Evolutionary conservation across 169 alveolate species (phyloP), one percentile per base, ranked within the genome.

Genomic region (Plasmodium gonderi): DNA sequence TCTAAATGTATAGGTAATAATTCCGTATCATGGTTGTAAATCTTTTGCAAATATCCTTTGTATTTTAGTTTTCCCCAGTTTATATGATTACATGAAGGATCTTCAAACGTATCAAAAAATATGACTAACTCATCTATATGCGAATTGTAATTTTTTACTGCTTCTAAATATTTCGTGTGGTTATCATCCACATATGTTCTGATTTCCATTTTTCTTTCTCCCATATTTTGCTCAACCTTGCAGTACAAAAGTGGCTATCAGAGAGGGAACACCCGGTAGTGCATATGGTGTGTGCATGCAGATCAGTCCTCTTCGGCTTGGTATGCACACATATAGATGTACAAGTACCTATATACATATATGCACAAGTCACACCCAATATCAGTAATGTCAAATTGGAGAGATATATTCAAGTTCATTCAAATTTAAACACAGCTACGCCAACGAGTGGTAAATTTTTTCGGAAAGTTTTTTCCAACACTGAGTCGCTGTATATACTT

Each of bases 61-160:
- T 82, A 82, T 82, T 82, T 82, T 33, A 82, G 51, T 38, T 82
- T 82, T 12, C 92, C 92, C 92, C 92, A 82, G 36, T 82, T 82
- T 7, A 64, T 47, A 26, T 82, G 92, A 69, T 82, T 82, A 20
- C 60, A 20, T 42, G 92, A 26, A 1, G 92, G 92, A 33, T 82
- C 92, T 82, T 82, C 92, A 75, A 82, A 82, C 36, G 77, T 69
- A 26, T 82, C 81, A 40, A 82, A 82, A 49, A 82, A 82, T 14
- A 20, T 67, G 14, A 69, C 82, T 29, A 82, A 20, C 20, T 82
- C 92, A 20, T 82, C 82, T 8, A 82, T 69, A 33, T 82, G 92
- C 31, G 92, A 31, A 69, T 72, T 82, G 60, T 82, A 82, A 82
- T 82, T 82, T 36, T 82, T 82, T 12, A 82, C 92, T n/a, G 92